Evolutionary conservation across 148 eudicot species (phyloP), one percentile per base, ranked within the genome.

Genomic region (Spergularia bocconei): DNA sequence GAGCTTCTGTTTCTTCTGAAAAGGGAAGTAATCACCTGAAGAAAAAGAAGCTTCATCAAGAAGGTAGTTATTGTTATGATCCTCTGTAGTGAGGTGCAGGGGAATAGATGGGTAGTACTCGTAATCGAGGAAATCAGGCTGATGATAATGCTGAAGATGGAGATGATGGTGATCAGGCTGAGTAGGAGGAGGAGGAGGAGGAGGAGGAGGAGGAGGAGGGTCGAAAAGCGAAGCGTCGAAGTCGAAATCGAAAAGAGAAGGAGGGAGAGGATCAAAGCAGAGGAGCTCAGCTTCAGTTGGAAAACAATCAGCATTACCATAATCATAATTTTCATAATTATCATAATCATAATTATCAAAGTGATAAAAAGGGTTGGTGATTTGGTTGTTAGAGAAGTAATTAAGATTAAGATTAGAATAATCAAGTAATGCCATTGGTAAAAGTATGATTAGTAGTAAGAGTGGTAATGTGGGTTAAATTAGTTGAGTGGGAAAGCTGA

Each of bases 211-310:
- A 6, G 72, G 58, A 0, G 70, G 77, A 7, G 77, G 77, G 50
- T 67, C 21, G 19, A 78, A 19, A 13, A 63, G 77, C 14, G 66
- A 54, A 0, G 67, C 20, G 15, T 47, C 55, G 56, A 63, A 50
- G 13, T 58, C 61, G 75, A 74, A 53, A 13, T 69, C 78, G 55
- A 79, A 56, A 23, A 79, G 74, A 17, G 74, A 11, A 75, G 79
- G 78, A 29, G 82, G 79, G 2, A 47, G 53, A 47, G 75, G 73
- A 60, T 80, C 82, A 50, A 80, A 75, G 50, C 79, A 80, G 53
- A 75, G 76, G 14, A 80, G 82, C 68, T 80, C 75, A 25, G 75
- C 52, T 55, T 80, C 75, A 23, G 72, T 23, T 4, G 44, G 72
- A 1, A 25, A 69, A 0, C 47, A 4, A 41, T 17, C 69, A 20